phyloP scores from a whole-genome alignment of 768 basidiomycete species.

The Amanita rimosa region DNA sequence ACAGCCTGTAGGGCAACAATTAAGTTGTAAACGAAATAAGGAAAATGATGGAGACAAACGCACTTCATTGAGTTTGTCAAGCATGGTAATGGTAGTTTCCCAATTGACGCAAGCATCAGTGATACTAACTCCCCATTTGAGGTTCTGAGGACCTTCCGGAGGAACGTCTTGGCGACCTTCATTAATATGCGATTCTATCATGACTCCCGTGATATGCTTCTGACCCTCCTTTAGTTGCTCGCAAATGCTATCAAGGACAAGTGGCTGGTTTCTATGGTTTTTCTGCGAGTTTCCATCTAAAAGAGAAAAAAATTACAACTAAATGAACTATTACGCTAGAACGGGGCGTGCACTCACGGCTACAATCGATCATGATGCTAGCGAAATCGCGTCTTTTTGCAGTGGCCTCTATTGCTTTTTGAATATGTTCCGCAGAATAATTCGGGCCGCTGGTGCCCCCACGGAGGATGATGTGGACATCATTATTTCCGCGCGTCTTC shows the following conservation, averaged over 20 bases:
- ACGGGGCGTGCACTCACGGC: slow-evolving; percentile 41
- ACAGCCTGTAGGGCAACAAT: slow-evolving; percentile 29
- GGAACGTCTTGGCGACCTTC: slow-evolving; percentile 90
- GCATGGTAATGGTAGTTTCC: slow-evolving; percentile 66
- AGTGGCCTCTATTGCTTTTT: slow-evolving; percentile 48
- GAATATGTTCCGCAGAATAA: slow-evolving; percentile 64
- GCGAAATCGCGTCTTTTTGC: slow-evolving; percentile 52
- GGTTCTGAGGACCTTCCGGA: slow-evolving; percentile 44
- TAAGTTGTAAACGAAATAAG: neutral
- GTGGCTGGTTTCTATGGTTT: slow-evolving; percentile 87
- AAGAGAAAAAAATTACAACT: neutral
- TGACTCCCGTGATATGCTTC: slow-evolving; percentile 79
- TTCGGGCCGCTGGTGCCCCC: slow-evolving; percentile 91
- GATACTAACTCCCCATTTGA: slow-evolving; percentile 79
- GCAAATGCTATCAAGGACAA: slow-evolving; percentile 62
- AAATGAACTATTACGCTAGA: neutral
- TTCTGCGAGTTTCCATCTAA: slow-evolving; percentile 93
- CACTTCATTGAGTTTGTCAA: slow-evolving; percentile 55
- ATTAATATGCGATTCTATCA: slow-evolving; percentile 94
- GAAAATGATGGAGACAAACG: slow-evolving; percentile 7
- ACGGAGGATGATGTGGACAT: slow-evolving; percentile 93
- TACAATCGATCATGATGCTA: slow-evolving; percentile 84
- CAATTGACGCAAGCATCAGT: slow-evolving; percentile 91
- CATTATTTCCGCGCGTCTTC: slow-evolving; percentile 73
- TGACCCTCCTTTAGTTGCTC: slow-evolving; percentile 64